A percentile compares a stretch with the other conserved stretches of the same genome.
Evolutionary conservation across 1,284 basidiomycete genomes (phyloP).

Genomic region (Lentinula novae-zelandiae): DNA sequence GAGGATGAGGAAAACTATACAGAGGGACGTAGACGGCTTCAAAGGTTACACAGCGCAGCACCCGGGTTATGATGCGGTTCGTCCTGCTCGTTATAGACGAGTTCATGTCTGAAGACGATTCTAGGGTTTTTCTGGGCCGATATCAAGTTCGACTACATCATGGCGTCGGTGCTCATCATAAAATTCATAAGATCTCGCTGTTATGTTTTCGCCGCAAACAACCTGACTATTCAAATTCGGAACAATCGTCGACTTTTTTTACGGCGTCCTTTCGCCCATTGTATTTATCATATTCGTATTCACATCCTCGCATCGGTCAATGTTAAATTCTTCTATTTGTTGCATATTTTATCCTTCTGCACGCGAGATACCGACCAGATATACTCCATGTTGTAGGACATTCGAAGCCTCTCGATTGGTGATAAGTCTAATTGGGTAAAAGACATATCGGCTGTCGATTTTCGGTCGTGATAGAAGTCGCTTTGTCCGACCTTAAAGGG

Average conservation of each 20-base stretch:
- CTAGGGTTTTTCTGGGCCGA: background rate
- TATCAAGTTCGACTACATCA: background rate
- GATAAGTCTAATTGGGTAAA: too few relatives aligned
- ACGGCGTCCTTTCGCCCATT: background rate
- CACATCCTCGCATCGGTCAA: background rate
- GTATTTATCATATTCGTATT: background rate
- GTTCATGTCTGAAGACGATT: background rate
- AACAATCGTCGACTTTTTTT: background rate
- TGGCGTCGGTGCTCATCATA: background rate
- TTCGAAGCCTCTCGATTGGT: background rate
- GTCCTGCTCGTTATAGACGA: background rate
- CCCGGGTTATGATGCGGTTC: background rate
- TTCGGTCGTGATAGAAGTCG: background rate
- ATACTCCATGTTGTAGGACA: background rate
- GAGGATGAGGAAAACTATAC: background rate
- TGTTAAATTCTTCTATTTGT: background rate
- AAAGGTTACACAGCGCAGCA: background rate
- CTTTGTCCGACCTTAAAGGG: background rate
- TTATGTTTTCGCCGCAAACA: background rate
- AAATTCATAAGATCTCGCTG: background rate
- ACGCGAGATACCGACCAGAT: background rate
- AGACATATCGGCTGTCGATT: too few relatives aligned
- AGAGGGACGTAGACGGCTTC: background rate
- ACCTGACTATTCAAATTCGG: background rate
- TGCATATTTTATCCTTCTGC: background rate